Base-by-base conservation (phyloP, 208 protist species). In the Leishmania arabica region DNA sequence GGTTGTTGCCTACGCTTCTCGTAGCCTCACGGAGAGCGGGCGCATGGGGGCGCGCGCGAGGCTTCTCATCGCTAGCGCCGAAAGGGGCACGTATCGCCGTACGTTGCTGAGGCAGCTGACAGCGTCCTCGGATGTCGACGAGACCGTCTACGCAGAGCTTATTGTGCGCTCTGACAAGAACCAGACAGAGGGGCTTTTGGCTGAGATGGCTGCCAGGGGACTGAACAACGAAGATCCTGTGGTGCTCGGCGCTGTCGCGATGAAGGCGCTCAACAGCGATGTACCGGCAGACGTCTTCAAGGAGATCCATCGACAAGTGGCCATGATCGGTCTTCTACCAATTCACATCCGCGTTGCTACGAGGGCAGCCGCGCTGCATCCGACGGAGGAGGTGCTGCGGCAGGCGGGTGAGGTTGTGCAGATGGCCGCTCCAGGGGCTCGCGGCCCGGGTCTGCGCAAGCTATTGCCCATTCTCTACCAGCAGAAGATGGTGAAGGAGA, bases 201-300 rank as follows among this genome's bases (percentile, higher is more conserved):
- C 82, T 6, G 92, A 96, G 45, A 90, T 96, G 84, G 69, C 80
- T 15, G 89, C 91, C 49, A 81, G 89, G 0, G 95, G 95, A 1
- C 89, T 98, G 11, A 95, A 93, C 81, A 76, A 64, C 34, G 86
- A 95, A 54, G 95, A 98, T 82, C 95, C 93, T 27, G 77, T 82
- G 0, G 89, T 98, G 40, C 85, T 96, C 17, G 60, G 79, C 27
- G 90, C 89, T 4, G 64, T 96, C 8, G 86, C 88, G 13, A 88
- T 89, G 77, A 91, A 90, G 75, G 74, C 82, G 31, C 70, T 95
- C n/a, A 76, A 88, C 77, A 49, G 69, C 11, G 89, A 98, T 24
- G 72, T 85, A 58, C 91, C 91, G 3, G 72, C 86, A 13, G 71
- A 70, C 11, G 84, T 90, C 54, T 96, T 95, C 75, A 84, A 84